These are phyloP conservation scores for Suillus weaverae DNA, from an alignment of 768 basidiomycete species.

Conservation along the genomic window DNA sequence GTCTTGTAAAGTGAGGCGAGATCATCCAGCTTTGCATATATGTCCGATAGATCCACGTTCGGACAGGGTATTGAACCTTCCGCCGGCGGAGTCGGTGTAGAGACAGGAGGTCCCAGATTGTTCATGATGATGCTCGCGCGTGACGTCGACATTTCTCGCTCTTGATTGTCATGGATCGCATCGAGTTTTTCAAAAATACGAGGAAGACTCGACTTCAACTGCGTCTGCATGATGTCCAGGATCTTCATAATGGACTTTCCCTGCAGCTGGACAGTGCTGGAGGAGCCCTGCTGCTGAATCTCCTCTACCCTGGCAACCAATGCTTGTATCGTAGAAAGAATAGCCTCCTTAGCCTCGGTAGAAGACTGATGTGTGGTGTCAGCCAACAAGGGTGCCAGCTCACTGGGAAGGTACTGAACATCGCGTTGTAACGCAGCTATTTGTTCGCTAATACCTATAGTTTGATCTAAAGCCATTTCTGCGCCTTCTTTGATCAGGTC, in stretches of 20 bases:
- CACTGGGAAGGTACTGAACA: constrained; percentile 28
- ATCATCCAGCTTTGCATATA: constrained; percentile 40
- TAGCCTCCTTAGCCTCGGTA: neutral
- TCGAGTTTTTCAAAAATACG: constrained; percentile 34
- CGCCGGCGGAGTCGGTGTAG: neutral
- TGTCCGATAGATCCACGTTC: constrained; percentile 24
- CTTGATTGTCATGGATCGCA: constrained; percentile 25
- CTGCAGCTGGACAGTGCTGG: constrained; percentile 11
- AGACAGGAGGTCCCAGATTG: constrained; percentile 18
- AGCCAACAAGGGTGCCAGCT: constrained; percentile 22
- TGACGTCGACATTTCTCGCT: neutral
- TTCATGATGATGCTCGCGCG: constrained; percentile 1
- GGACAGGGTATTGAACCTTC: constrained; percentile 2
- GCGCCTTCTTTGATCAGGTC: constrained; percentile 37
- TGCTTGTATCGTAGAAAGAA: constrained; percentile 10
- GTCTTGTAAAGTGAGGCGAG: constrained; percentile 29
- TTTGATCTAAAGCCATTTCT: constrained; percentile 37
- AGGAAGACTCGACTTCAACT: constrained; percentile 41
- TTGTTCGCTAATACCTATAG: constrained; percentile 33
- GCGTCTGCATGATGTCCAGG: constrained; percentile 40
- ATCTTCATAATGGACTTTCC: constrained; percentile 30
- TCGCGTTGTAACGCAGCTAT: constrained; percentile 34
- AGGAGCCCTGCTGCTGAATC: constrained; percentile 17
- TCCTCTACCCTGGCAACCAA: constrained; percentile 16
- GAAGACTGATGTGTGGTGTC: neutral